Evolutionary conservation across 306 rosid genomes (phyloP), one percentile per base, ranked within the genome.

Genomic region (Quercus aquifolioides): DNA sequence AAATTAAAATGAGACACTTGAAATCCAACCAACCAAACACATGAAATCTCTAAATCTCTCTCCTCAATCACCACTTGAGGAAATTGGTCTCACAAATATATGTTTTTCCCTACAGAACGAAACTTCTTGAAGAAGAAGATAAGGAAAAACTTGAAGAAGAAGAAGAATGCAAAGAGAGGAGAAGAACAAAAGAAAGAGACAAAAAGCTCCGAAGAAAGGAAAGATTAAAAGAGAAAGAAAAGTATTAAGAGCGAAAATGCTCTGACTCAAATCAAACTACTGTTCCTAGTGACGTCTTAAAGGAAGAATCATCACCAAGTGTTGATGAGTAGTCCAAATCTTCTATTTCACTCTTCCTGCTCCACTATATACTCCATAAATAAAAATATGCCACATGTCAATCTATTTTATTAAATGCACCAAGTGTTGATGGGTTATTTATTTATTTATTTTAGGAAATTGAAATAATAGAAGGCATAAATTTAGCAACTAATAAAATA

Each of bases 111-210:
- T 33, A 82, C n/a, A 90, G 90, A 96, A 89, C 81, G 86, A 96
- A 96, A 82, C 99, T 96, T 89, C 93, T 96, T 86, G 96, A 96
- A 84, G 99, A 96, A 86, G 99, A 96, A 89, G 98, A 96, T 89
- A 90, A 91, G 88, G 99, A 91, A 84, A 96, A 91, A 80, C 96
- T 96, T 57, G 97, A 93, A 85, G 99, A 93, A 85, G 99, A 93
- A 85, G 94, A 96, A 84, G 99, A 93, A 81, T 96, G 99, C 83
- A 96, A 88, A 81, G 99, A 96, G 87, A 89, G 96, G 82, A 96
- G 91, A 76, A 88, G 93, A 81, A 74, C 89, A 79, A 96, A 93
- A 85, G 99, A 96, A 86, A 87, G 93, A 84, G 99, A 91, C 90
- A 96, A 93, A 81, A 96, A 93, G 78, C 86, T 91, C 75, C 87